Percentiles rank a stretch among this genome's conserved stretches.
Conservation (phyloP, 2,329 filamentous ascomycete species). For the Triangularia setosa region DNA sequence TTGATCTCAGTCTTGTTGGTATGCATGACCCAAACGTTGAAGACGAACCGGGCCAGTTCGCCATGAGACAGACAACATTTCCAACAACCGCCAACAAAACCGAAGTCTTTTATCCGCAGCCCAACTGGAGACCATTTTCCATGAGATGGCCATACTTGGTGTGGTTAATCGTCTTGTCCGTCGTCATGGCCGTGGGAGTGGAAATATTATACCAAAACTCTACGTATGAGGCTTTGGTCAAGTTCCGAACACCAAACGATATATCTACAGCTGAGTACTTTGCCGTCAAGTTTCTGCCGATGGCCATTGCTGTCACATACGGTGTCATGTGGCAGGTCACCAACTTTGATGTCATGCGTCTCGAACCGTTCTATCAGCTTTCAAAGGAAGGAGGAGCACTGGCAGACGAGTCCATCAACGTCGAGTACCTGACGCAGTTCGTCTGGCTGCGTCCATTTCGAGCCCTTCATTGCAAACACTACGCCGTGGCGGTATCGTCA, state of each 20-base stretch:
- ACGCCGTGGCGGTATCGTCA: slow-evolving; percentile 64
- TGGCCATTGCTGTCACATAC: slow-evolving; percentile 56
- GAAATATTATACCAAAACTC: slow-evolving; percentile 55
- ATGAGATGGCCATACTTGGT: slow-evolving; percentile 61
- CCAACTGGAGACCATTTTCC: slow-evolving; percentile 63
- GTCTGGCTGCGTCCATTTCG: slow-evolving; percentile 61
- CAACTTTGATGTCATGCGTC: slow-evolving; percentile 62
- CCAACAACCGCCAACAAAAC: slow-evolving; percentile 37
- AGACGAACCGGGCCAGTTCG: slow-evolving; percentile 21
- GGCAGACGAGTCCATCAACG: slow-evolving; percentile 65
- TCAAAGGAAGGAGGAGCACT: slow-evolving; percentile 57
- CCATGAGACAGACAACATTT: slow-evolving; percentile 37
- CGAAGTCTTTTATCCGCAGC: slow-evolving; percentile 57
- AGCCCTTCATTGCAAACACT: slow-evolving; percentile 60
- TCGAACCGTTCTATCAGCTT: slow-evolving; percentile 64
- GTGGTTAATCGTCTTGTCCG: slow-evolving; percentile 50
- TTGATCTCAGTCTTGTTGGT: slow-evolving; percentile 50
- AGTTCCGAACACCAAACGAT: slow-evolving; percentile 47
- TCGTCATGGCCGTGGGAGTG: slow-evolving; percentile 47
- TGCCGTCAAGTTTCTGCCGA: slow-evolving; percentile 60
- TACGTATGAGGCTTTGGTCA: slow-evolving; percentile 40
- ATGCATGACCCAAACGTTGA: slow-evolving; percentile 35
- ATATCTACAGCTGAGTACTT: slow-evolving; percentile 54
- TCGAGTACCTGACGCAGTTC: slow-evolving; percentile 68
- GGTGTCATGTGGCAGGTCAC: slow-evolving; percentile 64